phyloP scores from a whole-genome alignment of 148 eudicot genomes.

The Chenopodium suecicum region DNA sequence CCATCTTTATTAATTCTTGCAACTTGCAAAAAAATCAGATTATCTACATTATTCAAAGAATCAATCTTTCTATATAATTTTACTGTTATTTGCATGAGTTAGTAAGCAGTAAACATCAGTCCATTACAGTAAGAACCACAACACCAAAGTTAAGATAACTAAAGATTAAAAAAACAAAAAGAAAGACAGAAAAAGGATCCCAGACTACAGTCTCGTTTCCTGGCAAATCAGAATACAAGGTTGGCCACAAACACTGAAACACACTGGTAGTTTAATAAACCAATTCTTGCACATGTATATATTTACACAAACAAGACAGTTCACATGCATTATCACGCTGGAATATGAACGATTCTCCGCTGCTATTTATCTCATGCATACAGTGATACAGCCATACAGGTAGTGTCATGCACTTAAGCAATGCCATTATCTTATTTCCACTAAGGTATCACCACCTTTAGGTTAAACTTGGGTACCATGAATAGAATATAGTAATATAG shows the following conservation, averaged over 20 bases:
- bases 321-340: not conserved
- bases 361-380: not conserved
- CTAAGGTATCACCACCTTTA: not conserved
- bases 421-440: not conserved
- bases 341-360: not conserved
- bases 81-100: too few species aligned
- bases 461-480: not conserved
- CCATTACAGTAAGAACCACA: not conserved
- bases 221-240: not conserved
- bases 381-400: too few species aligned
- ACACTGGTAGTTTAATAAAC: not conserved
- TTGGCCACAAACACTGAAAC: not conserved
- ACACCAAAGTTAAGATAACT: not conserved
- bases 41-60: too few species aligned
- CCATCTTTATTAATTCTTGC: too few species aligned
- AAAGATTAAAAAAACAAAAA: not conserved
- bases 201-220: not conserved
- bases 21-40: too few species aligned
- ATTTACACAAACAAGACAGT: not conserved
- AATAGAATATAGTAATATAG: not conserved
- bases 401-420: too few species aligned
- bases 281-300: not conserved
- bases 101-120: too few species aligned
- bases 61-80: too few species aligned
- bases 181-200: not conserved